phyloP scores from a whole-genome alignment of 2,329 filamentous ascomycete genomes.

The Aureobasidium sp. region DNA sequence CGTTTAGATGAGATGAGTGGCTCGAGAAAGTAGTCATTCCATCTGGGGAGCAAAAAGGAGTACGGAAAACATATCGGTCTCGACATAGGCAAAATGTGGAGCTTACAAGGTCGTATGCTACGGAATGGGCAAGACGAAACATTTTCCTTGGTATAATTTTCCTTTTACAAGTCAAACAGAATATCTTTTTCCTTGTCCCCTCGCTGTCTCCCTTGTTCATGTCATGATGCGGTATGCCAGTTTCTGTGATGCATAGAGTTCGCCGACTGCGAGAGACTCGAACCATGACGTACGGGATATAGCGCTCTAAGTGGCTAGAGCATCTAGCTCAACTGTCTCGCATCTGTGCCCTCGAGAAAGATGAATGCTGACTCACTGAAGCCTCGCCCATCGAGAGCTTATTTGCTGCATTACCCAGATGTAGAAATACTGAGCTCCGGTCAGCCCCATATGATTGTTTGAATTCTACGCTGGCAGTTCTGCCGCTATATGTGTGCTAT shows the following conservation, averaged over 20 bases:
- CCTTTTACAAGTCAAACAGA: conserved; percentile 6
- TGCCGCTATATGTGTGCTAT: neutral
- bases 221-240: too few relatives aligned
- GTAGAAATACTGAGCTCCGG: neutral
- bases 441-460: neutral
- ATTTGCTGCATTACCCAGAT: neutral
- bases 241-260: neutral
- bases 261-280: neutral
- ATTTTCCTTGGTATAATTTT: conserved; percentile 9
- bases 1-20: neutral
- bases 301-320: neutral
- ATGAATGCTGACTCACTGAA: neutral
- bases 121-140: neutral
- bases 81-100: neutral
- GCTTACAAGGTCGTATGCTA: neutral
- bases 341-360: neutral
- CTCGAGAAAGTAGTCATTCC: neutral
- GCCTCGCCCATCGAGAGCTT: neutral
- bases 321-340: neutral
- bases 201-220: neutral
- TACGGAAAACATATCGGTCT: neutral
- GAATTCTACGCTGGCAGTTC: neutral
- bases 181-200: neutral
- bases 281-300: neutral
- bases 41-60: neutral